Percentiles rank a stretch among this genome's conserved stretches.
These are phyloP conservation scores for Areca catechu DNA, from an alignment of 176 grass and related monocot genomes.

Conservation along the genomic window DNA sequence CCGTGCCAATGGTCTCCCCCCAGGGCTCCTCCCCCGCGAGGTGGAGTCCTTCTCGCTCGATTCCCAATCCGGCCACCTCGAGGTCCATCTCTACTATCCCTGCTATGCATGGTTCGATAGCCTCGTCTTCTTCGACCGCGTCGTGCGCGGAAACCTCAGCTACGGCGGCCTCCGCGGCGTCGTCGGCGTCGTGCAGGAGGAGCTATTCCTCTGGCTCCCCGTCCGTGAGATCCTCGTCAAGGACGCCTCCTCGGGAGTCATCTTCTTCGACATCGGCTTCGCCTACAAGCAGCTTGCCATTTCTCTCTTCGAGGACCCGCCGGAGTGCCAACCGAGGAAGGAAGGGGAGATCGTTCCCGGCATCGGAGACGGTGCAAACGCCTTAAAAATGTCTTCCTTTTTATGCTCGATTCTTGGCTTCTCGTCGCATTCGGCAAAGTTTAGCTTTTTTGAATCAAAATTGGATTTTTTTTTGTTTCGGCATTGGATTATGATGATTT, in stretches of 20 bases:
- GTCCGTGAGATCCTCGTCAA: constrained; percentile 74
- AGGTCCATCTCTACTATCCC: constrained; percentile 40
- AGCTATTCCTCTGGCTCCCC: constrained; percentile 91
- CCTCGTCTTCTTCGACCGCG: constrained; percentile 56
- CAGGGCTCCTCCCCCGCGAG: constrained; percentile 53
- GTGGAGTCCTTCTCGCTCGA: constrained; percentile 57
- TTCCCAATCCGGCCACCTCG: constrained; percentile 40
- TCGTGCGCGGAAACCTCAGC: constrained; percentile 79
- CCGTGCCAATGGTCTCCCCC: constrained; percentile 47
- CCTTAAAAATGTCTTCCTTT: constrained; percentile 15
- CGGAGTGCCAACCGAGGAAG: constrained; percentile 43
- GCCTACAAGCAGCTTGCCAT: constrained; percentile 71
- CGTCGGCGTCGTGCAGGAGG: constrained; percentile 68
- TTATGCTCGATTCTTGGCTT: no score
- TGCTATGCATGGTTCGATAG: constrained; percentile 72
- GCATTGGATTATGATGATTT: no score
- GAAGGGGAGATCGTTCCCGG: background rate
- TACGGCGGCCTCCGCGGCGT: constrained; percentile 52
- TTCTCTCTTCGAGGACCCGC: constrained; percentile 86
- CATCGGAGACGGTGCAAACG: background rate
- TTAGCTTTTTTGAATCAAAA: no score
- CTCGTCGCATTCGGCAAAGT: no score
- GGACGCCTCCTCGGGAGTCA: constrained; percentile 46
- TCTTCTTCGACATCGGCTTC: constrained; percentile 82
- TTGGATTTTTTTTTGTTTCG: no score